Conservation (phyloP, 139 green algal genomes). For the Nannochloris sp. region DNA sequence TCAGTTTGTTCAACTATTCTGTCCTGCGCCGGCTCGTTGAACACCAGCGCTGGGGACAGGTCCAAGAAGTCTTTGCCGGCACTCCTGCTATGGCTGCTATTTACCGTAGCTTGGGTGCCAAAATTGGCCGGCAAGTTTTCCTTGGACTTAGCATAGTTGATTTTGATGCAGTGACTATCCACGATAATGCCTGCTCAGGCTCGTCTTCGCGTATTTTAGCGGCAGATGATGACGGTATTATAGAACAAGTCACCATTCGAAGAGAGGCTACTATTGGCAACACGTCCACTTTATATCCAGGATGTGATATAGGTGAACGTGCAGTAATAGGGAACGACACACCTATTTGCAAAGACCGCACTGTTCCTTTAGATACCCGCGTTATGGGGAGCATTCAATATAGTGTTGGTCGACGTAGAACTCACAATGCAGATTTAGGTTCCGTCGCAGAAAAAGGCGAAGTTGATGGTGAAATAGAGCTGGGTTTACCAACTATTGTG, state of each 20-base stretch:
- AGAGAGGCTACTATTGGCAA: constrained; percentile 1
- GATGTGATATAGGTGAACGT: background rate
- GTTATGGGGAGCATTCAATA: background rate
- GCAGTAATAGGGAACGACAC: constrained; percentile 3
- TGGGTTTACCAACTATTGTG: background rate
- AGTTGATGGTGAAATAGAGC: background rate
- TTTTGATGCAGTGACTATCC: constrained; percentile 1
- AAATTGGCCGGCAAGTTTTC: constrained; percentile 26
- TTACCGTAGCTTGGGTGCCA: constrained; percentile 12
- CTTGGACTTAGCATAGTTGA: constrained; percentile 2
- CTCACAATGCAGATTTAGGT: too few species aligned
- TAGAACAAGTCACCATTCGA: background rate
- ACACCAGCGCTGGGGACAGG: background rate
- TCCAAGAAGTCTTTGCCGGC: background rate
- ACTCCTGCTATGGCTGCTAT: background rate
- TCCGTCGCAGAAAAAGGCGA: background rate
- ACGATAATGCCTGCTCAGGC: constrained; percentile 1
- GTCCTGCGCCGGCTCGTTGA: background rate
- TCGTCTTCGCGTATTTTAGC: background rate
- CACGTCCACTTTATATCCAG: background rate
- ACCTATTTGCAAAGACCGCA: background rate
- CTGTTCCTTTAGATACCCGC: background rate
- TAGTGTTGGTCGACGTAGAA: background rate
- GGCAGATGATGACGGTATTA: background rate
- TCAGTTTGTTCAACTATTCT: background rate